Evolutionary conservation across 306 rosid genomes (phyloP).

Genomic region (Oemleria cerasiformis): DNA sequence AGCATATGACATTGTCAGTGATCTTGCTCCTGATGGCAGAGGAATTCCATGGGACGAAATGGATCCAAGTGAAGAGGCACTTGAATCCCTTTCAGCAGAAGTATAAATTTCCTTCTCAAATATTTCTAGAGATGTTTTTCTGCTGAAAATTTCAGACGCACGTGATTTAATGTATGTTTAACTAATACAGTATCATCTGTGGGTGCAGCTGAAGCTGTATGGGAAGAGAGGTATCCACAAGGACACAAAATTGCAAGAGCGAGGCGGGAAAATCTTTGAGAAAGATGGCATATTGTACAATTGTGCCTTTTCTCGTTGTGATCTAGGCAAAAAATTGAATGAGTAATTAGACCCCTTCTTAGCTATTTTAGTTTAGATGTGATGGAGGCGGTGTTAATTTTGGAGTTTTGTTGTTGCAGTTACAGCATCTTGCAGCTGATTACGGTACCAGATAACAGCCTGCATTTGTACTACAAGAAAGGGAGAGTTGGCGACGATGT

Average conservation of each 20-base stretch:
- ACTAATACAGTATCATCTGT: background rate
- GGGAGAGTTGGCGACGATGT: constrained; percentile 77
- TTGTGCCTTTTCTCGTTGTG: constrained; percentile 77
- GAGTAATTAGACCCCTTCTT: constrained; percentile 42
- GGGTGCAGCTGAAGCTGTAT: constrained; percentile 70
- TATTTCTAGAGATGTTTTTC: background rate
- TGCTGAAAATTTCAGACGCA: background rate
- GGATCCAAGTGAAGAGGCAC: constrained; percentile 73
- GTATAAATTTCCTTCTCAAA: constrained; percentile 30
- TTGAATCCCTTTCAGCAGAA: constrained; percentile 66
- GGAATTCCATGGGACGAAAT: constrained; percentile 84
- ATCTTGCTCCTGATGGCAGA: constrained; percentile 66
- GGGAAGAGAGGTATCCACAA: constrained; percentile 79
- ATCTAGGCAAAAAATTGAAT: constrained; percentile 66
- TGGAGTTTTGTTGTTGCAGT: constrained; percentile 43
- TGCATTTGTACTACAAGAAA: constrained; percentile 67
- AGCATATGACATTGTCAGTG: constrained; percentile 66
- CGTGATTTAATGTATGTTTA: background rate
- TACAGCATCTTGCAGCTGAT: constrained; percentile 73
- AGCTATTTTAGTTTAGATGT: background rate
- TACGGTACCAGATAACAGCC: constrained; percentile 45
- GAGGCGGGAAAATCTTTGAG: constrained; percentile 64
- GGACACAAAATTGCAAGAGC: constrained; percentile 64
- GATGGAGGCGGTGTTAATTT: constrained; percentile 6
- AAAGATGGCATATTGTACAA: constrained; percentile 67